These are phyloP conservation scores for Stentor coeruleus DNA, from an alignment of 73 alveolate genomes.

Conservation along the genomic window DNA sequence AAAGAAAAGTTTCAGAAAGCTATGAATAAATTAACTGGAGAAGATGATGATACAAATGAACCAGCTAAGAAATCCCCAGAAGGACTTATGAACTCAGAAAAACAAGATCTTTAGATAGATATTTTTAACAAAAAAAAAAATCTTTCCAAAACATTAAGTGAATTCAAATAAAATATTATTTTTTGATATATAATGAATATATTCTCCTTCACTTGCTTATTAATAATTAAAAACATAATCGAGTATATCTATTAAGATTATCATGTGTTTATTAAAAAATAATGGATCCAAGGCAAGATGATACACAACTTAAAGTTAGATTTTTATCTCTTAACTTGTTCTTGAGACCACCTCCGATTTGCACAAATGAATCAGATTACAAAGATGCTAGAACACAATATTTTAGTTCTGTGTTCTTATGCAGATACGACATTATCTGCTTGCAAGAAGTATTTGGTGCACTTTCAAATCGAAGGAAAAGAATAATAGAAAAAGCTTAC, in stretches of 20 bases:
- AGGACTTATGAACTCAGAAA: not conserved
- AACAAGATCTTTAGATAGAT: not conserved
- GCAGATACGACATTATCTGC: slow-evolving; percentile 79
- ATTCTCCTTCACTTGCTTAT: no score
- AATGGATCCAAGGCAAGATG: no score
- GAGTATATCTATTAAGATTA: no score
- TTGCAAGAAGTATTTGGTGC: slow-evolving; percentile 80
- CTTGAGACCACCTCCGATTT: slow-evolving; percentile 89
- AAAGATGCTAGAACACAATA: slow-evolving; percentile 74
- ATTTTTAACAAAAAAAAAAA: no score
- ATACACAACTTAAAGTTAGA: no score
- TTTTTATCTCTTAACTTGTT: slow-evolving; percentile 80
- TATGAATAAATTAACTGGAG: slow-evolving; percentile 34
- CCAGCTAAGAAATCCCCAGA: not conserved
- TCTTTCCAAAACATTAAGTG: no score
- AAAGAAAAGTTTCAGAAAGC: slow-evolving; percentile 51
- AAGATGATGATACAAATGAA: slow-evolving; percentile 31
- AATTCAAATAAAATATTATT: no score
- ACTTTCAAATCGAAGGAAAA: slow-evolving; percentile 66
- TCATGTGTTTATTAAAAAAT: no score
- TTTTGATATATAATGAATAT: no score
- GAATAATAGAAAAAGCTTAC: not conserved
- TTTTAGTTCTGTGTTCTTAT: slow-evolving; percentile 35
- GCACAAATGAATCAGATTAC: slow-evolving; percentile 70
- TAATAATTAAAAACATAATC: no score